Base-by-base conservation (phyloP, 176 grass and related monocot species). In the Olyra latifolia region DNA sequence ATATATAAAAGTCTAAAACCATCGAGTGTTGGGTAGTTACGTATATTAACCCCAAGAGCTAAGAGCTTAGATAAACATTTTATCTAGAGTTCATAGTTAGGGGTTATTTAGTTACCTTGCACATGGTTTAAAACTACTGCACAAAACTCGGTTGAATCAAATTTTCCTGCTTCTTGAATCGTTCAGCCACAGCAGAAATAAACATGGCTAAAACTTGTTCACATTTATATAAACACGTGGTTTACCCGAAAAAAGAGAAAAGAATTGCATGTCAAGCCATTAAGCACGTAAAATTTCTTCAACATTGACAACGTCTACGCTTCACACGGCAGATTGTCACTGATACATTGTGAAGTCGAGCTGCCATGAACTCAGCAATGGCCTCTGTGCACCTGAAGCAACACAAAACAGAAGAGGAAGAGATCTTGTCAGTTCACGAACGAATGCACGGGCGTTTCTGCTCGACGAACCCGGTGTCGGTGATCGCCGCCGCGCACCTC, bases 311-410 rank as follows among this genome's bases (percentile, higher is more conserved):
- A 75, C 50, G n/a, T 23, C 20, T 53, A 57, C 20, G 32, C 32
- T 35, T 4, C 32, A 15, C 48, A 40, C 13, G 8, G 30, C 25
- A 5, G n/a, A 28, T 12, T 60, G 1, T 14, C 20, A 15, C 23
- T 12, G 55, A 58, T 25, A 25, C 22, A 25, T 12, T 25, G 22
- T 62, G 85, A 77, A 50, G 44, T 23, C 39, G 57, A 65, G 41
- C 14, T 3, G 7, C 28, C 23, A 65, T 41, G 17, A 17, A 69
- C 44, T 85, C 83, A 82, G 58, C 86, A 86, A 2, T 86, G 82
- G 14, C 25, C 35, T 66, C 78, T 79, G 53, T 62, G 83, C 15
- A 89, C 85, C 89, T 91, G 75, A 41, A 87, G 14, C 14, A 81
- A 45, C 75, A 66, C 30, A 19, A 87, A 40, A 56, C 23, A 59